These are phyloP conservation scores for Immersiella caudata DNA, from an alignment of 495 filamentous ascomycete species.

Conservation along the genomic window DNA sequence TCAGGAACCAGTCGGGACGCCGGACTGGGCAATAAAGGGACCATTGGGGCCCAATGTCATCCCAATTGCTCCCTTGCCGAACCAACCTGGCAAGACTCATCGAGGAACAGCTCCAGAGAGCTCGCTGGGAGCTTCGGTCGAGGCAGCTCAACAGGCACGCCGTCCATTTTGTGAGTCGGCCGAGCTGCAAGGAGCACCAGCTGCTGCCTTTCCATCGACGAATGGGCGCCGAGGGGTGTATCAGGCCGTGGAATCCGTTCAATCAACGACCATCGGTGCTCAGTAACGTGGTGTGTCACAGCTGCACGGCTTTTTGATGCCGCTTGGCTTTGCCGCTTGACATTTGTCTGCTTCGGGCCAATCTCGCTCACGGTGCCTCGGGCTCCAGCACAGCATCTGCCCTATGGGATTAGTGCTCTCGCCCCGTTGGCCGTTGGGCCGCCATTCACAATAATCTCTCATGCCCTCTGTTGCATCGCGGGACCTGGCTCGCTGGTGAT, in stretches of 20 bases:
- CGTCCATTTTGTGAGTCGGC: not conserved
- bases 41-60: slow-evolving; percentile 27
- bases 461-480: slow-evolving; percentile 21
- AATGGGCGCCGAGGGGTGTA: not conserved
- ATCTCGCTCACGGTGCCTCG: slow-evolving; percentile 21
- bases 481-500: slow-evolving; percentile 27
- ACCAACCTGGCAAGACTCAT: slow-evolving; percentile 31
- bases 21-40: slow-evolving; percentile 15
- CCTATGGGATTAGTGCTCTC: slow-evolving; percentile 15
- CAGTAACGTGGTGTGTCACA: slow-evolving; percentile 26
- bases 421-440: slow-evolving; percentile 27
- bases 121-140: not conserved
- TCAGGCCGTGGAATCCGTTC: slow-evolving; percentile 8
- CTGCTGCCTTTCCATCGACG: slow-evolving; percentile 14
- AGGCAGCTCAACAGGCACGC: not conserved
- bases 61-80: slow-evolving; percentile 23
- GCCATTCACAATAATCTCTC: slow-evolving; percentile 22
- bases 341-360: slow-evolving; percentile 16
- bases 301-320: slow-evolving; percentile 19
- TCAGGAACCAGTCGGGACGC: slow-evolving; percentile 27
- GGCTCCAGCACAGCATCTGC: slow-evolving; percentile 23
- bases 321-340: slow-evolving; percentile 16
- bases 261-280: slow-evolving; percentile 12
- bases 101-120: not conserved
- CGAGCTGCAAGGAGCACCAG: not conserved